Base-by-base conservation (phyloP, 768 basidiomycete species). In the Termitomyces sp. region DNA sequence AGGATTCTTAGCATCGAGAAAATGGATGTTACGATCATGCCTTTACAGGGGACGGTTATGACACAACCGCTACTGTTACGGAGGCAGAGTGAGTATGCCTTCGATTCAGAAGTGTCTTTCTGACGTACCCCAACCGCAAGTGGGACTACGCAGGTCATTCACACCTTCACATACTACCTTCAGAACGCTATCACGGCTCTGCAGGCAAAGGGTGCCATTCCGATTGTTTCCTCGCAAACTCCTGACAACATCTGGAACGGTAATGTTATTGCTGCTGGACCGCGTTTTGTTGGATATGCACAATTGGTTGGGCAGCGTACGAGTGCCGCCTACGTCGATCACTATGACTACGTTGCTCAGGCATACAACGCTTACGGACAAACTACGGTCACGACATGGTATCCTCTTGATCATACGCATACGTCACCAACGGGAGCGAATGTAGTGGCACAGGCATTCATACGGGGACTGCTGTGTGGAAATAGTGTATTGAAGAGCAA, bases 151-250 rank as follows among this genome's bases (percentile, higher is more conserved):
- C 67, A 75, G 29, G 70, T 77, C 43, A 77, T 82, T 32, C 79
- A 79, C 60, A 80, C 77, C 3, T 82, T 79, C 73, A 75, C 74
- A 32, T 81, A 66, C 67, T 82, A 81, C 62, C 74, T 81, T 47
- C 72, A 79, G 64, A 77, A 80, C 60, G 80, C 79, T 0, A 73
- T 78, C 54, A 76, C 70, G 40, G 63, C 75, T 9, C 66, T 82
- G 51, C 71, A 77, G 64, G 72, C 78, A 0, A 82, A 82, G 66
- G 82, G 82, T 17, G 80, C 76, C 38, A 79, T 74, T 34, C 75
- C 77, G 36, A 81, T 83, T 58, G 69, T 83, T 10, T 79, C 79
- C 12, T 77, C 80, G 3, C 79, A 79, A 60, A 83, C 82, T 3
- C 82, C 82, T 7, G 69, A 74, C 63, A 79, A 83, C 66, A 72